Percentiles rank a stretch among this genome's conserved stretches.
Conservation (phyloP, 352 stramenopile species). For the Achlya hypogyna region DNA sequence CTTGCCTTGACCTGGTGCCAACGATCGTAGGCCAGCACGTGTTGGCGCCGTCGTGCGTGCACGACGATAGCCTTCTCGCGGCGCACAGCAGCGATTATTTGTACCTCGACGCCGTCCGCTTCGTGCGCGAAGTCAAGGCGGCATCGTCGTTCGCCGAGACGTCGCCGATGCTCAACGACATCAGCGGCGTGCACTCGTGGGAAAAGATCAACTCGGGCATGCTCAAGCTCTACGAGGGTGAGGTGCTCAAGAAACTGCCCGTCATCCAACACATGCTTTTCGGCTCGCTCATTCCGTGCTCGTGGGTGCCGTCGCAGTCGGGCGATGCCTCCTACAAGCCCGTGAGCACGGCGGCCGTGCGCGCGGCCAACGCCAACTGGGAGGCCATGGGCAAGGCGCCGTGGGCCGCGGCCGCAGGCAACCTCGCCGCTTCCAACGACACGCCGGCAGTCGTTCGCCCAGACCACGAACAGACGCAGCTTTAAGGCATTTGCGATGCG, state of each 20-base stretch:
- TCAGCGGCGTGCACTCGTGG: conserved; percentile 83
- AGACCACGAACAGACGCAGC: neutral
- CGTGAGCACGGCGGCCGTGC: conserved; percentile 21
- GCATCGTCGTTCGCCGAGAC: conserved; percentile 88
- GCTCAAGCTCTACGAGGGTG: conserved; percentile 88
- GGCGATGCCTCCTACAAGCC: conserved; percentile 17
- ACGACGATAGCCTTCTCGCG: conserved; percentile 62
- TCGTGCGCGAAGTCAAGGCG: conserved; percentile 87
- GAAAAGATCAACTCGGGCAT: conserved; percentile 87
- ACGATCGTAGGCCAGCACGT: conserved; percentile 47
- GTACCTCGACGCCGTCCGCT: conserved; percentile 89
- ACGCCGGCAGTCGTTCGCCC: neutral
- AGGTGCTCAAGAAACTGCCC: conserved; percentile 97
- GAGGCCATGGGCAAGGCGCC: neutral
- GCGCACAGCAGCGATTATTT: conserved; percentile 71
- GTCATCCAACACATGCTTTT: conserved; percentile 99
- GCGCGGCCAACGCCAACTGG: neutral
- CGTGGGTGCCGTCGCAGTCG: conserved; percentile 54
- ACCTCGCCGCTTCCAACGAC: neutral
- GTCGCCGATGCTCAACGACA: conserved; percentile 91
- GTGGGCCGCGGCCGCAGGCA: neutral
- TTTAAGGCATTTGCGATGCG: neutral
- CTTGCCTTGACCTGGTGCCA: neutral
- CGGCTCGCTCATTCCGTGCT: conserved; percentile 86
- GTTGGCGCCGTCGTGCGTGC: conserved; percentile 60